Percentiles rank a stretch among this genome's conserved stretches.
These are phyloP conservation scores for Scorias spongiosa DNA, from an alignment of 2,329 filamentous ascomycete genomes.

Conservation along the genomic window DNA sequence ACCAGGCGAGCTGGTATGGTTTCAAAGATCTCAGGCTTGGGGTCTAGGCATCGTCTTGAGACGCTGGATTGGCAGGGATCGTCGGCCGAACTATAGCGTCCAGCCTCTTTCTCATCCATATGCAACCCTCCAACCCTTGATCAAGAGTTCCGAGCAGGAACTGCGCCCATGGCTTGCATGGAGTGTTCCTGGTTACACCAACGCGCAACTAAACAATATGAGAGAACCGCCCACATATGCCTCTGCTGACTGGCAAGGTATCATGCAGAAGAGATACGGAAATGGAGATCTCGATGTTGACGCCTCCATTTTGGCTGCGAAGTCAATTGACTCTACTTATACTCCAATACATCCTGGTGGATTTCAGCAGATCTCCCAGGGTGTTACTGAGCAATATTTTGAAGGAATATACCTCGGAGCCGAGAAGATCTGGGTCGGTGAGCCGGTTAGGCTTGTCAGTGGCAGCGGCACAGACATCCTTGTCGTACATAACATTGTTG, in stretches of 20 bases:
- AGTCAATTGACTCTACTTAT: conserved; percentile 39
- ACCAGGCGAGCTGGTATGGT: conserved; percentile 43
- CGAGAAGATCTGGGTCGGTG: conserved; percentile 46
- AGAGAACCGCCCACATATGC: conserved; percentile 28
- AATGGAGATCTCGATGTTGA: conserved; percentile 38
- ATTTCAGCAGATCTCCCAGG: conserved; percentile 21
- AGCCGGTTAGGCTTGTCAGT: conserved; percentile 37
- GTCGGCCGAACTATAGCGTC: conserved; percentile 16
- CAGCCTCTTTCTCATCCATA: conserved; percentile 27
- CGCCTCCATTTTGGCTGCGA: conserved; percentile 42
- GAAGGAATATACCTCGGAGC: conserved; percentile 42
- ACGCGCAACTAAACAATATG: conserved; percentile 27
- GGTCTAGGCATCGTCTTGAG: conserved; percentile 37
- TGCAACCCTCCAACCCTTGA: conserved; percentile 16
- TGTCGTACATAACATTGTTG: conserved; percentile 29
- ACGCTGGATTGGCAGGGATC: conserved; percentile 20
- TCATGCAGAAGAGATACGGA: conserved; percentile 27
- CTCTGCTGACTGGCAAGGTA: conserved; percentile 35
- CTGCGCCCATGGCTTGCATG: conserved; percentile 44
- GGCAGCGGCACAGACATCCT: conserved; percentile 34
- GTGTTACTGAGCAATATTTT: conserved; percentile 30
- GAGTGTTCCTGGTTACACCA: conserved; percentile 39
- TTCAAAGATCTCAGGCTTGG: conserved; percentile 37
- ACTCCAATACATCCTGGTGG: conserved; percentile 37
- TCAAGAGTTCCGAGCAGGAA: conserved; percentile 28